Conservation (phyloP, 441 rosid genomes). For the Populus hybrid region DNA sequence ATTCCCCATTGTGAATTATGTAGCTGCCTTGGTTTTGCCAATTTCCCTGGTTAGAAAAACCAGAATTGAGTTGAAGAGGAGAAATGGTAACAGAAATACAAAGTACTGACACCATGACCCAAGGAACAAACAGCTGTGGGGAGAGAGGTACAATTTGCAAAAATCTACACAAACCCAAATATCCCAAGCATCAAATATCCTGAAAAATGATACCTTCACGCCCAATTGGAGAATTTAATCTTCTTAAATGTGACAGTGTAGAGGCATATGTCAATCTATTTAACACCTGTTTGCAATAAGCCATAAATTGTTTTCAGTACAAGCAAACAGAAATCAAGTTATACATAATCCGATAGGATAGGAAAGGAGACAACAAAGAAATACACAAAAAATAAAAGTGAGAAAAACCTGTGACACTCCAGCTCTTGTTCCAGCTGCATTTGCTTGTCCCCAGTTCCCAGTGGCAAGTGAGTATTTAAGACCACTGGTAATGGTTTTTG, state of each 20-base stretch:
- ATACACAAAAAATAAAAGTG: neutral
- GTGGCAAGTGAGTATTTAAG: slow-evolving; percentile 97
- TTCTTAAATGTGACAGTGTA: slow-evolving; percentile 93
- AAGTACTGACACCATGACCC: neutral
- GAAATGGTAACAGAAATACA: neutral
- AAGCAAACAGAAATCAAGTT: neutral
- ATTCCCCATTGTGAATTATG: slow-evolving; percentile 99
- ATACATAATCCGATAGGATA: neutral
- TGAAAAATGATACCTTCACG: slow-evolving; percentile 75
- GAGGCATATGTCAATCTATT: slow-evolving; percentile 97
- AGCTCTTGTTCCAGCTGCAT: slow-evolving; percentile 99
- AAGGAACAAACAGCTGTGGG: slow-evolving; percentile 9
- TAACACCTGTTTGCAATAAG: slow-evolving; percentile 53
- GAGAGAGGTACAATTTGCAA: neutral
- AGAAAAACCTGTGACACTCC: slow-evolving; percentile 94
- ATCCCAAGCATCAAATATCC: neutral
- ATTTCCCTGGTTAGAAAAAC: slow-evolving; percentile 56
- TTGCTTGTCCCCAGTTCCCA: slow-evolving; percentile 99
- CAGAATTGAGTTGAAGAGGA: slow-evolving; percentile 7
- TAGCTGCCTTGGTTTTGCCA: slow-evolving; percentile 98
- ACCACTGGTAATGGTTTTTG: slow-evolving; percentile 94
- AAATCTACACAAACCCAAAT: neutral
- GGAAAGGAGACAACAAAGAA: neutral
- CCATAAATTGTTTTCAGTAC: neutral
- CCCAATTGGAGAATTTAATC: slow-evolving; percentile 95